Evolutionary conservation across 2,329 filamentous ascomycete genomes (phyloP).

Genomic region (Westerdykella ornata): DNA sequence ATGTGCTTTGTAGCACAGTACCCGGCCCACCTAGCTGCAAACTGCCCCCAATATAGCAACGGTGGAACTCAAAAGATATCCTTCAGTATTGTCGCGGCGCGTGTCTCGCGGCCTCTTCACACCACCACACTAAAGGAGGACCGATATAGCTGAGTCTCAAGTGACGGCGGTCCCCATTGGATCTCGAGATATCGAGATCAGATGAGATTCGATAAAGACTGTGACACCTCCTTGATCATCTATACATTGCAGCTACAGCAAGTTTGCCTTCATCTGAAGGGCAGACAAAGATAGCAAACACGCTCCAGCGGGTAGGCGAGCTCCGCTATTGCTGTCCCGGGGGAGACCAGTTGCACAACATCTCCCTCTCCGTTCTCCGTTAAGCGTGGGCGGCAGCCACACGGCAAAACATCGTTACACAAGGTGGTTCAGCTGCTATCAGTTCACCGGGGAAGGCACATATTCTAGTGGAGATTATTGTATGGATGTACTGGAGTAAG

Average conservation of each 20-base stretch:
- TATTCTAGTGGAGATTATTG: too few relatives aligned
- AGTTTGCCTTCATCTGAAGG: background rate
- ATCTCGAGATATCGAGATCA: constrained; percentile 4
- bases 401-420: background rate
- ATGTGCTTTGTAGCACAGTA: constrained; percentile 20
- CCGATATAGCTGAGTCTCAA: background rate
- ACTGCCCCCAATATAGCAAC: constrained; percentile 11
- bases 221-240: background rate
- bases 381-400: background rate
- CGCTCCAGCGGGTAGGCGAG: background rate
- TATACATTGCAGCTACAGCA: background rate
- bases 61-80: constrained; percentile 7
- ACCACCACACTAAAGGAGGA: background rate
- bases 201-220: constrained; percentile 1
- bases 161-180: background rate
- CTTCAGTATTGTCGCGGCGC: background rate
- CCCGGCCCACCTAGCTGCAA: constrained; percentile 17
- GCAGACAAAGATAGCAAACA: background rate
- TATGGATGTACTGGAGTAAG: too few relatives aligned
- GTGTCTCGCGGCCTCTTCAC: background rate
- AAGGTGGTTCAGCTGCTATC: background rate
- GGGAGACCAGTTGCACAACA: background rate
- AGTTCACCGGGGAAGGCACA: background rate
- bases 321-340: background rate
- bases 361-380: background rate